A percentile compares a stretch with the other conserved stretches of the same genome.
These are phyloP conservation scores for Paecilomyces sp. DNA, from an alignment of 2,329 filamentous ascomycete species.

Conservation along the genomic window DNA sequence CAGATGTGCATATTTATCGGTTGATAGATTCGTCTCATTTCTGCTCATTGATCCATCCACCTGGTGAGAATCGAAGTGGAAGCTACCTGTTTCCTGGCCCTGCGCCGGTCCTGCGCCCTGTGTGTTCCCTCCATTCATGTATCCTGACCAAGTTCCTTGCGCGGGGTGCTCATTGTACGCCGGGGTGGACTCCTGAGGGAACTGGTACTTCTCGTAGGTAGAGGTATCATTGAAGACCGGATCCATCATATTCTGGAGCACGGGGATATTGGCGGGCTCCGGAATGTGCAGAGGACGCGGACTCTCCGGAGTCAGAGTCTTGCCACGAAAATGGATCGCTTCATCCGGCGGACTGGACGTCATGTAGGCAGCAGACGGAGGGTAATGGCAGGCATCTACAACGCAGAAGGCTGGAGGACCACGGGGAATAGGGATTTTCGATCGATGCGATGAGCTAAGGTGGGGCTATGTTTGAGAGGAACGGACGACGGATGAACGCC, in stretches of 20 bases:
- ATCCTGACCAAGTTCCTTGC: slow-evolving; percentile 1
- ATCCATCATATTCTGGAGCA: slow-evolving; percentile 66
- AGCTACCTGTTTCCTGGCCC: slow-evolving; percentile 25
- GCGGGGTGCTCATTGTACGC: slow-evolving; percentile 10
- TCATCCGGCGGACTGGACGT: slow-evolving; percentile 44
- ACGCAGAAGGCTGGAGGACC: slow-evolving; percentile 7
- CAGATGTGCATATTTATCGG: slow-evolving; percentile 11
- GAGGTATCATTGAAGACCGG: slow-evolving; percentile 62
- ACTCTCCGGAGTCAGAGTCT: slow-evolving; percentile 62
- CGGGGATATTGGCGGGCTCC: slow-evolving; percentile 61
- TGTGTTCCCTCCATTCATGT: background rate
- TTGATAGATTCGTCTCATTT: slow-evolving; percentile 21
- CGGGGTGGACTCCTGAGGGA: slow-evolving; percentile 12
- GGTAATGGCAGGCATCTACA: slow-evolving; percentile 35
- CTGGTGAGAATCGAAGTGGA: slow-evolving; percentile 18
- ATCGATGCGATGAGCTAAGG: slow-evolving; percentile 28
- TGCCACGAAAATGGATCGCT: slow-evolving; percentile 54
- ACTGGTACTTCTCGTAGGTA: slow-evolving; percentile 44
- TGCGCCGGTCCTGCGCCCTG: slow-evolving; percentile 6
- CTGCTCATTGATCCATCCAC: slow-evolving; percentile 15
- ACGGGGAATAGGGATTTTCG: slow-evolving; percentile 19
- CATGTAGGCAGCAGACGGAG: slow-evolving; percentile 41
- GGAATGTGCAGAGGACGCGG: slow-evolving; percentile 63
- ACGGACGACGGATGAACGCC: background rate
- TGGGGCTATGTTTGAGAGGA: slow-evolving; percentile 24